Base-by-base conservation (phyloP, 108 stramenopile species). In the Pseudonitzschia multistriata region DNA sequence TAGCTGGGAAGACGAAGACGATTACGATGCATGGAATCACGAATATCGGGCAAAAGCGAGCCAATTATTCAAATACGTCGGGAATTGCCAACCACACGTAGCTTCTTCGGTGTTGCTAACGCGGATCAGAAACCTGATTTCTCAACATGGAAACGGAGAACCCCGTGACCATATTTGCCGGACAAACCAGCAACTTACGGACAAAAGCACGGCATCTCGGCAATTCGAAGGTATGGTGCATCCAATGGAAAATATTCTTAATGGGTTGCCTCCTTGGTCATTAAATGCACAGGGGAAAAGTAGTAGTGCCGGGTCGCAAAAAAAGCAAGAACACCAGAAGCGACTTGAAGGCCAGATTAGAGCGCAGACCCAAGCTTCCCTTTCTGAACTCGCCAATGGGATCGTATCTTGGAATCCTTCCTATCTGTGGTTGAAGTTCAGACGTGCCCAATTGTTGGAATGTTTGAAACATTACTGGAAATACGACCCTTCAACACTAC, bases 1-100 rank as follows among this genome's bases (percentile, higher is more conserved):
- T 8, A 91, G 89, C 66, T 94, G 87, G 87, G 87, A 87, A 39
- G 90, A 90, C 36, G 87, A 84, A 55, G 87, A 94, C 29, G 88
- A 87, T 63, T 91, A 90, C 48, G 85, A 91, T 34, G 59, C 69
- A 19, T 94, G 89, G 89, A 70, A 85, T 5, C 68, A 79, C 39
- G 90, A 94, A 54, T 81, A 88, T 19, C 81, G 93, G 40, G 89
- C 93, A 1, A 82, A 85, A 66, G 66, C 86, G 10, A 94, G 86
- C 62, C 86, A 80, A 50, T 45, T 91, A 5, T 89, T 91, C 64
- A 74, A 83, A 68, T 81, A 88, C 21, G 65, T 91, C 28, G 83
- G 85, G 4, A 72, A 74, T 55, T 74, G 80, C 8, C 88, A 88
- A 49, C 93, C 93, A 7, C 67, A 85, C 33, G 80, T 88, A 25